phyloP scores from a whole-genome alignment of 768 basidiomycete genomes.

The Coprinellus aureogranulatus region DNA sequence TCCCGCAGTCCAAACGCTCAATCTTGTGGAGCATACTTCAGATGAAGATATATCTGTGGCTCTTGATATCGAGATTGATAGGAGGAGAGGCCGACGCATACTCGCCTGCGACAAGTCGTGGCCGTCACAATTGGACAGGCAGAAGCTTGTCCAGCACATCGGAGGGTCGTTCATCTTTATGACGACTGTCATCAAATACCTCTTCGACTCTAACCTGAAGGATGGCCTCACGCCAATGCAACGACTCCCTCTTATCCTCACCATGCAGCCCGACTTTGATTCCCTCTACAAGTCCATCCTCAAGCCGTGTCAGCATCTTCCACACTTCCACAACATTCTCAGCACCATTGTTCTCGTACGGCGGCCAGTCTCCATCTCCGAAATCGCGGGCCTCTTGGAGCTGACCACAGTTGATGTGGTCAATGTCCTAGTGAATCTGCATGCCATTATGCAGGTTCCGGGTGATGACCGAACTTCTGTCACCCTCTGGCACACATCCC shows the following conservation, averaged over 20 bases:
- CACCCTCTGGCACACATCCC: too few relatives aligned
- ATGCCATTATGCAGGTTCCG: neutral
- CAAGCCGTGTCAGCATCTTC: neutral
- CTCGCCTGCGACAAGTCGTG: neutral
- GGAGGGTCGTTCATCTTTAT: neutral
- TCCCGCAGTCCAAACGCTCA: neutral
- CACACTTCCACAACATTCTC: neutral
- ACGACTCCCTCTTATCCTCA: neutral
- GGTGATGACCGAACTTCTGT: neutral
- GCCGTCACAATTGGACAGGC: neutral
- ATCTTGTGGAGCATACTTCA: neutral
- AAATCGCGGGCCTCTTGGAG: neutral
- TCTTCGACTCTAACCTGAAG: neutral
- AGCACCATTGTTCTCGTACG: neutral
- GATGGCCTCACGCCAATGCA: neutral
- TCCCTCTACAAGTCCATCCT: neutral
- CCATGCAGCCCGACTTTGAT: neutral
- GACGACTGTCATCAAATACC: neutral
- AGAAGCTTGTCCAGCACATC: neutral
- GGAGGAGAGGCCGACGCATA: neutral
- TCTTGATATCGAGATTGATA: neutral
- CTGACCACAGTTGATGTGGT: neutral
- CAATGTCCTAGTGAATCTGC: neutral
- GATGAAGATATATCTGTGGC: neutral
- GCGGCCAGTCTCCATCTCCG: neutral